These are phyloP conservation scores for Symbiotaphrina buchneri DNA, from an alignment of 495 filamentous ascomycete genomes.

Conservation along the genomic window DNA sequence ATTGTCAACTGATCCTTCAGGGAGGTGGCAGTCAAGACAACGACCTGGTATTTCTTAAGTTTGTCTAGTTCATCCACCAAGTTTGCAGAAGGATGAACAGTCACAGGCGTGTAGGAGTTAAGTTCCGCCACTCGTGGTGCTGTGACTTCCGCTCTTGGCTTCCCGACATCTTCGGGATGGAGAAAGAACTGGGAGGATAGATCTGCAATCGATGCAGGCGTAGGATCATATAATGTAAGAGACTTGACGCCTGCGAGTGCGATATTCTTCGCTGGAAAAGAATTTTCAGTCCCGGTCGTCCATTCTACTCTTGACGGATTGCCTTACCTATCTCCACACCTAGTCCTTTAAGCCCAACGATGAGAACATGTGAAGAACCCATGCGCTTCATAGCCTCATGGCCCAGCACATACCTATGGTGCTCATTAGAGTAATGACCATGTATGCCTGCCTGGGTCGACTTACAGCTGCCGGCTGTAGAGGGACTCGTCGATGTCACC, in stretches of 20 bases:
- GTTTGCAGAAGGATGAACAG: conserved; percentile 39
- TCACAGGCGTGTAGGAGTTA: conserved; percentile 86
- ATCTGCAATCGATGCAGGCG: conserved; percentile 60
- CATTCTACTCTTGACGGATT: not conserved
- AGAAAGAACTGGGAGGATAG: conserved; percentile 97
- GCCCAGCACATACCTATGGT: conserved; percentile 68
- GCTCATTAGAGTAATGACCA: too few species aligned
- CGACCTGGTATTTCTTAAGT: conserved; percentile 71
- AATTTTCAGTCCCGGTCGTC: too few species aligned
- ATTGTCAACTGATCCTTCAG: conserved; percentile 59
- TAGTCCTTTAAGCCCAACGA: conserved; percentile 79
- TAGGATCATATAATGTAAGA: conserved; percentile 68
- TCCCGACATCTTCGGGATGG: conserved; percentile 68
- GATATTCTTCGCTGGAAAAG: conserved; percentile 67
- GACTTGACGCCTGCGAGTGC: conserved; percentile 87
- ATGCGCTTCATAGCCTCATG: conserved; percentile 99
- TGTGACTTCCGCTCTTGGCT: conserved; percentile 68
- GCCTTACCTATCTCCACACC: conserved; percentile 75
- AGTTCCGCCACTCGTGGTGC: conserved; percentile 80
- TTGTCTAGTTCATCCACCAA: conserved; percentile 47
- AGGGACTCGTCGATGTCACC: conserved; percentile 86
- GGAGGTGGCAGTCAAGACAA: conserved; percentile 72
- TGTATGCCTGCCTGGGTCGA: conserved; percentile 4
- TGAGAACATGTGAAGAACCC: conserved; percentile 84
- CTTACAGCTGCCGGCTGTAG: conserved; percentile 85